These are phyloP conservation scores for Xylariaceae sp. DNA, from an alignment of 2,329 filamentous ascomycete species.

Conservation along the genomic window DNA sequence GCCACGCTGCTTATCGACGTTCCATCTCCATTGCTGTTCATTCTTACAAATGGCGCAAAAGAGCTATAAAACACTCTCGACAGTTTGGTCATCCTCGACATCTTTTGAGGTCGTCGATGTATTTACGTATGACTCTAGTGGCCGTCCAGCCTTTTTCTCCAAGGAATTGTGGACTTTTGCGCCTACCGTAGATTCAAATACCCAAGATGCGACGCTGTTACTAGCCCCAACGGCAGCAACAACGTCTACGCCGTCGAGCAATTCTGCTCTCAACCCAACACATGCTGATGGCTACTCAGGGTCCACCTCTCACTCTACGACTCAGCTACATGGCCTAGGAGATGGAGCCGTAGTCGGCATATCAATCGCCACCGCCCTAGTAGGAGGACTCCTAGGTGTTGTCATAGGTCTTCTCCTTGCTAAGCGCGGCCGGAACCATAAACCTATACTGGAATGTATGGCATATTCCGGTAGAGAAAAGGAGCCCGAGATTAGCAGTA, in stretches of 20 bases:
- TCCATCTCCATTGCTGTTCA: not conserved
- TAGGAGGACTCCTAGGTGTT: slow-evolving; percentile 17
- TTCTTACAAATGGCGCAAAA: not conserved
- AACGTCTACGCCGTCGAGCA: not conserved
- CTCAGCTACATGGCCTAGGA: slow-evolving; percentile 2
- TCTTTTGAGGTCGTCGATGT: not conserved
- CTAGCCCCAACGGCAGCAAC: not conserved
- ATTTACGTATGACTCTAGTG: not conserved
- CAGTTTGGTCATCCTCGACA: not conserved
- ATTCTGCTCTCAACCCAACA: not conserved
- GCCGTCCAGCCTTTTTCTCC: not conserved
- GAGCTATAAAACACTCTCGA: not conserved
- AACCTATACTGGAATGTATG: slow-evolving; percentile 10
- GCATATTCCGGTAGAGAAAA: slow-evolving; percentile 19
- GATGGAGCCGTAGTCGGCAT: slow-evolving; percentile 20
- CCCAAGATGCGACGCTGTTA: not conserved
- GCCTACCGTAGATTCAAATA: not conserved
- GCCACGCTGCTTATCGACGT: too few relatives aligned
- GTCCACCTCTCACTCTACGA: not conserved
- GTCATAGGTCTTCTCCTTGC: slow-evolving; percentile 27
- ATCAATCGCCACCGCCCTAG: slow-evolving; percentile 18
- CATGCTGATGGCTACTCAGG: not conserved
- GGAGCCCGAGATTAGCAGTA: slow-evolving; percentile 16
- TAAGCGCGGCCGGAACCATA: slow-evolving; percentile 20
- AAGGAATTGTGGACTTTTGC: not conserved